These are phyloP conservation scores for Helianthus annuus DNA, from an alignment of 129 eudicot genomes.

Conservation along the genomic window DNA sequence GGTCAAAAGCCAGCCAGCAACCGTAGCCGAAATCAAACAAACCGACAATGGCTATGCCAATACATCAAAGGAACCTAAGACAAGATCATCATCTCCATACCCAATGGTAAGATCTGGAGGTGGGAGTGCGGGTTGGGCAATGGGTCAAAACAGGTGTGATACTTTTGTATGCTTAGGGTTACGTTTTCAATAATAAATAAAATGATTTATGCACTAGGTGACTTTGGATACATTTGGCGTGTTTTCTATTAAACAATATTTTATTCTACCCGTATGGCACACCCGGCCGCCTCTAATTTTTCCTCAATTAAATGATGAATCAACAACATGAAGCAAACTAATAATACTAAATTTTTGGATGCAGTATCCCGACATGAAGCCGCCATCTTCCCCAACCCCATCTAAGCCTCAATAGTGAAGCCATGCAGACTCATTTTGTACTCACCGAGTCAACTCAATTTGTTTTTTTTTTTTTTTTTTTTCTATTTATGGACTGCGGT, in stretches of 20 bases:
- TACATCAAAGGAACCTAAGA: slow-evolving; percentile 34
- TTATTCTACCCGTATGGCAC: background rate
- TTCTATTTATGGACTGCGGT: background rate
- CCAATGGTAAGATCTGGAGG: slow-evolving; percentile 46
- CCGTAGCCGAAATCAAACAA: slow-evolving; percentile 36
- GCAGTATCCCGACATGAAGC: slow-evolving; percentile 82
- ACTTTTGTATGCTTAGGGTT: background rate
- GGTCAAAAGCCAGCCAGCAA: slow-evolving; percentile 31
- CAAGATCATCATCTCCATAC: slow-evolving; percentile 65
- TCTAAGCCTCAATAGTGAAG: slow-evolving; percentile 58
- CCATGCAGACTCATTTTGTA: slow-evolving; percentile 35
- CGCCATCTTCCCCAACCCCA: slow-evolving; percentile 90
- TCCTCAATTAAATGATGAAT: too few species aligned
- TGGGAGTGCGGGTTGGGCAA: slow-evolving; percentile 1
- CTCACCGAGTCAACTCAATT: slow-evolving; percentile 22
- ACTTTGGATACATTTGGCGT: background rate
- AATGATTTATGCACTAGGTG: background rate
- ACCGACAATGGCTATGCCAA: slow-evolving; percentile 41
- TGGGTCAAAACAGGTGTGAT: background rate
- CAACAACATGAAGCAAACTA: slow-evolving; percentile 1
- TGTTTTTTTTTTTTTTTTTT: background rate
- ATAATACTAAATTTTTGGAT: slow-evolving; percentile 26
- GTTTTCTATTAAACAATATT: background rate
- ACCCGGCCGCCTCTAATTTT: slow-evolving; percentile 3
- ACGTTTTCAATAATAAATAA: background rate